Evolutionary conservation across 495 filamentous ascomycete genomes (phyloP).

Genomic region (Lepidopterella palustris): DNA sequence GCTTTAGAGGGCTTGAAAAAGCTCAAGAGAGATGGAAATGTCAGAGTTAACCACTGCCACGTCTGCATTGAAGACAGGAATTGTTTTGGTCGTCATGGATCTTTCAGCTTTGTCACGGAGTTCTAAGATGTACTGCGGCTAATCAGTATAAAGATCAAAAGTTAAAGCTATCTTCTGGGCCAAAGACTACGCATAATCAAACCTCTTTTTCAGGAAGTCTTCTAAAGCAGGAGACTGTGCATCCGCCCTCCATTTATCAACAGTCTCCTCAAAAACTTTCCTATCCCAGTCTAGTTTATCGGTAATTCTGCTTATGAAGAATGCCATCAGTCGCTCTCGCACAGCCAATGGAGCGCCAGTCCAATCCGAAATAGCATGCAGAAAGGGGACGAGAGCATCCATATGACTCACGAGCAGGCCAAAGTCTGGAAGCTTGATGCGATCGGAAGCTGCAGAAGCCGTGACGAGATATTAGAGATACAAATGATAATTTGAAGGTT

Average conservation of each 20-base stretch:
- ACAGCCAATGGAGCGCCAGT: slow-evolving; percentile 24
- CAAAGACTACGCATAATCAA: not conserved
- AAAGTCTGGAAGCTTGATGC: not conserved
- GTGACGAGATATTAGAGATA: no score
- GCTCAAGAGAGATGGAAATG: not conserved
- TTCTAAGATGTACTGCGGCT: slow-evolving; percentile 42
- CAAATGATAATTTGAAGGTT: no score
- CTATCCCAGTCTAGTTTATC: slow-evolving; percentile 34
- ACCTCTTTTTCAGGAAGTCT: not conserved
- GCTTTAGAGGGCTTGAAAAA: slow-evolving; percentile 9
- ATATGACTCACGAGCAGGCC: not conserved
- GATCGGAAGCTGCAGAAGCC: not conserved
- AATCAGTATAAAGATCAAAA: not conserved
- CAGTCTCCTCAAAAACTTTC: slow-evolving; percentile 30
- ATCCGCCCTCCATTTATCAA: slow-evolving; percentile 22
- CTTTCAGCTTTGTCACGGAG: slow-evolving; percentile 33
- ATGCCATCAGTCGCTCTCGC: slow-evolving; percentile 37
- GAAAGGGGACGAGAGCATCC: not conserved
- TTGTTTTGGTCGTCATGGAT: slow-evolving; percentile 2
- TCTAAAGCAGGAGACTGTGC: not conserved
- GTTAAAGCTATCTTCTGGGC: not conserved
- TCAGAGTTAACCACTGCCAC: slow-evolving; percentile 29
- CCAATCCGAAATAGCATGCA: not conserved
- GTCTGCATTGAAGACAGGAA: slow-evolving; percentile 21
- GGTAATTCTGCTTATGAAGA: slow-evolving; percentile 33